A percentile compares a stretch with the other conserved stretches of the same genome.
Evolutionary conservation across 1,284 basidiomycete species (phyloP).

Genomic region (Ustilago esculenta): DNA sequence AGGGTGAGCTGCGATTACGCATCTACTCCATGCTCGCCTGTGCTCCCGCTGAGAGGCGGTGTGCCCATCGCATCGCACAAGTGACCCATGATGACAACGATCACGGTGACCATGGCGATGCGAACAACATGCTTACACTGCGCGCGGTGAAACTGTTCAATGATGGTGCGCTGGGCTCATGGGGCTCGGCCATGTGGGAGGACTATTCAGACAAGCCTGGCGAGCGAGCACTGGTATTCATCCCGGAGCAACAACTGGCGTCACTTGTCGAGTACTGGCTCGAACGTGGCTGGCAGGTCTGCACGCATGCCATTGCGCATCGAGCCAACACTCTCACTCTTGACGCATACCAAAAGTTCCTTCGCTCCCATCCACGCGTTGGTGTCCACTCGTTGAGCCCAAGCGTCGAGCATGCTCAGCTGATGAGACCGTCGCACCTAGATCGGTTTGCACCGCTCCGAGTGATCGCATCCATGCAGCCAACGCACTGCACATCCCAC

Average conservation of each 20-base stretch:
- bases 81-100: not conserved
- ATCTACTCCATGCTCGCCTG: conserved; percentile 56
- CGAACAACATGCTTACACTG: conserved; percentile 21
- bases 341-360: conserved; percentile 51
- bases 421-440: conserved; percentile 74
- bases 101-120: not conserved
- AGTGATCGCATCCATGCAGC: conserved; percentile 90
- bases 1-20: conserved; percentile 37
- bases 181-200: conserved; percentile 85
- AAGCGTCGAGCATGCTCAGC: conserved; percentile 90
- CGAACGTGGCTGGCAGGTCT: conserved; percentile 62
- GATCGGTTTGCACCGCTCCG: conserved; percentile 77
- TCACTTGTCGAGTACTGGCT: conserved; percentile 45
- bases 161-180: conserved; percentile 87
- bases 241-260: conserved; percentile 35
- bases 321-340: conserved; percentile 83
- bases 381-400: conserved; percentile 71
- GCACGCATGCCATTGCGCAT: conserved; percentile 84
- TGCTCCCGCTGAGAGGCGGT: conserved; percentile 28
- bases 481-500: conserved; percentile 85
- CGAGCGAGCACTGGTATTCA: conserved; percentile 45
- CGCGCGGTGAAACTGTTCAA: conserved; percentile 79
- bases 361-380: conserved; percentile 10
- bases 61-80: conserved; percentile 26
- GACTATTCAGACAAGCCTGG: conserved; percentile 77